Base-by-base conservation (phyloP, 257 asterid species). In the Primulina eburnea region DNA sequence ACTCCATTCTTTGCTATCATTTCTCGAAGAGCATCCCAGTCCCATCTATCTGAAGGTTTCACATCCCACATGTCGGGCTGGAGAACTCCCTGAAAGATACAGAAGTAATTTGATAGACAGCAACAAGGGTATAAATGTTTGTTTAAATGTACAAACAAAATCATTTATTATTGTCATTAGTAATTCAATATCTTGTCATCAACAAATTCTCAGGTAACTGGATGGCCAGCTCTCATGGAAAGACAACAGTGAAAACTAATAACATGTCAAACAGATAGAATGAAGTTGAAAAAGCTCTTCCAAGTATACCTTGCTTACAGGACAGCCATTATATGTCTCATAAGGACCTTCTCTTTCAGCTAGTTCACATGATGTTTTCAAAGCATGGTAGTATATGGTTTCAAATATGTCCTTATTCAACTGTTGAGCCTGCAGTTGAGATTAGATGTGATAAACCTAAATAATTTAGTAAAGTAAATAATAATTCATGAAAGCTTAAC, bases 41-140 rank as follows among this genome's bases (percentile, higher is more conserved):
- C 92, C 99, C 96, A 93, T 82, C 89, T 73, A 82, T 80, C 78
- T 1, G 97, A 89, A 73, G 99, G 92, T 65, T 76, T 83, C 17
- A 87, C 88, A 26, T 84, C 95, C 99, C 97, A 94, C 99, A 93
- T 90, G 80, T 94, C 99, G 53, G 95, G 96, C 80, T 94, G 99
- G 74, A 91, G 72, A 77, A 87, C 81, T 68, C 99, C 99, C 96
- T 93, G 90, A 62, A 64, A 35, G 62, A 61, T 57, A 10, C 5
- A 62, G 4, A 18, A 29, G 64, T 30, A 68, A 67, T 47, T 30
- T 20, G 37, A 59, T 55, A 20, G 50, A 16, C 10, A 28, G 67
- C 56, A 20, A 70, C 65, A 52, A 4, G 28, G 58, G 32, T 40
- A 60, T 40, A 60, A 66, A n/a, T 18, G 47, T 20, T 3, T 16